Evolutionary conservation across 2,329 filamentous ascomycete genomes (phyloP).

Genomic region (Chaetomiaceae sp.): DNA sequence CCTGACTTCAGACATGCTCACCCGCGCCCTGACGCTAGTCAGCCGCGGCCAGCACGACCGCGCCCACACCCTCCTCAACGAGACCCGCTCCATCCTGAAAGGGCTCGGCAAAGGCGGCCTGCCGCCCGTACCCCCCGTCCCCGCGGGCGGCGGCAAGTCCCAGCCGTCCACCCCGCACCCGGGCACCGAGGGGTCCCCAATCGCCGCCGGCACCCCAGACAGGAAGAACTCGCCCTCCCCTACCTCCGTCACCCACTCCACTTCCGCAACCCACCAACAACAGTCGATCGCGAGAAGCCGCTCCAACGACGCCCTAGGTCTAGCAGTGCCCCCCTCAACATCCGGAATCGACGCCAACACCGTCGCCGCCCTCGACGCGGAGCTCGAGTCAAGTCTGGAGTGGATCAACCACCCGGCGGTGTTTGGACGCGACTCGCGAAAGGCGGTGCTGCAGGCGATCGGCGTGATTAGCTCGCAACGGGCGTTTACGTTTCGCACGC

Average conservation of each 20-base stretch:
- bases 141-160: constrained; percentile 41
- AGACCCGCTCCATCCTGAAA: constrained; percentile 92
- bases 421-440: constrained; percentile 88
- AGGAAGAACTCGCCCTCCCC: constrained; percentile 54
- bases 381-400: constrained; percentile 84
- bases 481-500: constrained; percentile 87
- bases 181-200: constrained; percentile 42
- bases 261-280: too few species aligned
- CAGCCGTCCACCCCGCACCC: constrained; percentile 48
- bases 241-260: constrained; percentile 44
- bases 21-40: constrained; percentile 83
- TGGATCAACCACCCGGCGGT: constrained; percentile 98
- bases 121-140: constrained; percentile 73
- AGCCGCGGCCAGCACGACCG: constrained; percentile 89
- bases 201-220: constrained; percentile 45
- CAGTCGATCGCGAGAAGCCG: constrained; percentile 46
- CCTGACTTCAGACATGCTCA: constrained; percentile 96
- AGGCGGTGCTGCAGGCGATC: constrained; percentile 93
- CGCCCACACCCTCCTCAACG: constrained; percentile 84
- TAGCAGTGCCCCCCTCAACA: constrained; percentile 41
- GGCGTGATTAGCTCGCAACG: constrained; percentile 94
- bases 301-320: constrained; percentile 54
- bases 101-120: constrained; percentile 92
- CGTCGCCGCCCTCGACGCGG: constrained; percentile 81
- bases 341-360: constrained; percentile 79